Conservation (phyloP, 163 green algal genomes). For the Prototheca wickerhamii region DNA sequence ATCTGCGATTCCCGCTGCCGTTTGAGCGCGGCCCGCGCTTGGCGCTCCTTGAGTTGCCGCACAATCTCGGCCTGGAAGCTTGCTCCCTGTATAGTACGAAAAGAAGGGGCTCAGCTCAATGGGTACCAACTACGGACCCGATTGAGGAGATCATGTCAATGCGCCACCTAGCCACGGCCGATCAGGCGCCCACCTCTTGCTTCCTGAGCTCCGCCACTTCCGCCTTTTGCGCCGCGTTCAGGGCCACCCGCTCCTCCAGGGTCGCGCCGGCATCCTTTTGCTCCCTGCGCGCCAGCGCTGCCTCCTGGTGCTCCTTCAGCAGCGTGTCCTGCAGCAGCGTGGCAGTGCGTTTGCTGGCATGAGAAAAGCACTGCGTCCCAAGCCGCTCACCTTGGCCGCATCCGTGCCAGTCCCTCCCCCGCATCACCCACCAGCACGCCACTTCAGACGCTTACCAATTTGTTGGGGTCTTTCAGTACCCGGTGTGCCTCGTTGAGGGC, state of each 20-base stretch:
- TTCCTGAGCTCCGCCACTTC: constrained; percentile 34
- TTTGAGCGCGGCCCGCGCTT: background rate
- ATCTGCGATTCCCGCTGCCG: background rate
- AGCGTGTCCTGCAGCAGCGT: constrained; percentile 42
- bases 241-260: constrained; percentile 41
- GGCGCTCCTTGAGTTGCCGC: constrained; percentile 7
- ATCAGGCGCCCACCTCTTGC: constrained; percentile 29
- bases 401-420: background rate
- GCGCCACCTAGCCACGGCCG: background rate
- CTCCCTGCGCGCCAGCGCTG: constrained; percentile 29
- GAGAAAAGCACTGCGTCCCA: too few species aligned
- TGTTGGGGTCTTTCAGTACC: constrained; percentile 41
- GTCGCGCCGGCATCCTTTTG: constrained; percentile 40
- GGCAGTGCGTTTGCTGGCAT: too few species aligned
- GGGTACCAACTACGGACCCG: background rate
- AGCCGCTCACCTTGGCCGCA: too few species aligned
- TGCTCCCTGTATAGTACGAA: constrained; percentile 21
- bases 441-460: constrained; percentile 18
- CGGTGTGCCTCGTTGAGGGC: constrained; percentile 57
- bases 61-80: constrained; percentile 43
- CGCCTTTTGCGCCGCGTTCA: constrained; percentile 42
- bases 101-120: background rate
- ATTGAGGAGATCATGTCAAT: too few species aligned
- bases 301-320: constrained; percentile 32
- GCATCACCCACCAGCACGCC: background rate